These are phyloP conservation scores for Coniochaeta sp. DNA, from an alignment of 2,329 filamentous ascomycete genomes.

Conservation along the genomic window DNA sequence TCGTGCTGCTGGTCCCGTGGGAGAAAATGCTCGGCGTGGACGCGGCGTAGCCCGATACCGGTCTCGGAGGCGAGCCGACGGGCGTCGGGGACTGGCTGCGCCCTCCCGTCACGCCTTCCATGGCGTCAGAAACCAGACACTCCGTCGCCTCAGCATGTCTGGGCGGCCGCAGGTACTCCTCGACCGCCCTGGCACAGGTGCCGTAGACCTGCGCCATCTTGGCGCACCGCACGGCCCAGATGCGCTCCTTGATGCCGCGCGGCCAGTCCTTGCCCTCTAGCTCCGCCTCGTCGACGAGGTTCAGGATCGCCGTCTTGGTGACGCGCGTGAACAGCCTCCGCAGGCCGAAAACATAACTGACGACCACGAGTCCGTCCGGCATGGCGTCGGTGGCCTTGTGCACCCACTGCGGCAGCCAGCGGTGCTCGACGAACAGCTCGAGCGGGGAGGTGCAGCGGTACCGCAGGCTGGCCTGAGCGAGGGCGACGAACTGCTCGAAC, in stretches of 20 bases:
- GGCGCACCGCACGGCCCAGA: constrained; percentile 38
- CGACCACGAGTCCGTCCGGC: constrained; percentile 41
- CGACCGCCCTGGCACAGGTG: constrained; percentile 33
- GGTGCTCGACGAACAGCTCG: constrained; percentile 40
- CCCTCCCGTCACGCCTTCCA: not conserved
- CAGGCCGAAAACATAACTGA: constrained; percentile 45
- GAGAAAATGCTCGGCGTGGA: not conserved
- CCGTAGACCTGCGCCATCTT: constrained; percentile 43
- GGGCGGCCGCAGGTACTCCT: constrained; percentile 34
- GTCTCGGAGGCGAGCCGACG: not conserved
- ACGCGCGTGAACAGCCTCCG: constrained; percentile 40
- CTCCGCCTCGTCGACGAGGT: constrained; percentile 34
- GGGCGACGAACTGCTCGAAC: constrained; percentile 42
- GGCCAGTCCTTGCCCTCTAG: constrained; percentile 38
- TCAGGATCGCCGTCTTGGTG: constrained; percentile 41
- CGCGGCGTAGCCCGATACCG: not conserved
- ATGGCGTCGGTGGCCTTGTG: constrained; percentile 38
- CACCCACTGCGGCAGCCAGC: constrained; percentile 46
- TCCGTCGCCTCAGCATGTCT: not conserved
- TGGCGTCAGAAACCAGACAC: not conserved
- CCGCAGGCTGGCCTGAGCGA: constrained; percentile 41
- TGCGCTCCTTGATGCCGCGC: constrained; percentile 35
- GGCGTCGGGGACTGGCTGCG: not conserved
- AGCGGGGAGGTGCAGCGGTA: constrained; percentile 46
- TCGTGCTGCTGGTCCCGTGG: not conserved